These are phyloP conservation scores for Lippia alba DNA, from an alignment of 305 asterid species.

Conservation along the genomic window DNA sequence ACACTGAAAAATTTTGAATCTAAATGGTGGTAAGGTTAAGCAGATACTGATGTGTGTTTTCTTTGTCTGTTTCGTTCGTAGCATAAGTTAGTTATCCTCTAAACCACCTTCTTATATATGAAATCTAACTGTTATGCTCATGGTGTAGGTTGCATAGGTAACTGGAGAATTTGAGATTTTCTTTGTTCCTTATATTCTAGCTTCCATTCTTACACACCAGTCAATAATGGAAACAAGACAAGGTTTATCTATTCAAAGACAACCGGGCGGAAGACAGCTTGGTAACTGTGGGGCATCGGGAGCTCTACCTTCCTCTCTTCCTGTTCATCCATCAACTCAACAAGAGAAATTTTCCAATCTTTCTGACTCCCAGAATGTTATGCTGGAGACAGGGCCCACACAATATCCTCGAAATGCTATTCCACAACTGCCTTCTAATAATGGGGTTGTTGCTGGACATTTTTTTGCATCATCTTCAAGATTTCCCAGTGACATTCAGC, in stretches of 20 bases:
- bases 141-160: constrained; percentile 32
- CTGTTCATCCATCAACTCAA: constrained; percentile 53
- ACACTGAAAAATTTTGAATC: constrained; percentile 1
- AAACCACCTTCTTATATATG: background rate
- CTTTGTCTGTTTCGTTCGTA: too few species aligned
- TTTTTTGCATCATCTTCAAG: constrained; percentile 73
- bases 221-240: constrained; percentile 70
- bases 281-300: constrained; percentile 69
- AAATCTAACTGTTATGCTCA: constrained; percentile 10
- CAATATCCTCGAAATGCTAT: constrained; percentile 44
- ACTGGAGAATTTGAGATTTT: constrained; percentile 33
- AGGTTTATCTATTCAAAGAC: constrained; percentile 63
- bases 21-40: background rate
- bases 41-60: too few species aligned
- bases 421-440: constrained; percentile 58
- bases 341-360: constrained; percentile 52
- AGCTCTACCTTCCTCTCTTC: constrained; percentile 61
- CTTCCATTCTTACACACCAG: constrained; percentile 33
- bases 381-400: constrained; percentile 47
- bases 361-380: constrained; percentile 50
- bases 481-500: constrained; percentile 66
- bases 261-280: constrained; percentile 58
- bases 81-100: background rate
- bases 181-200: constrained; percentile 29
- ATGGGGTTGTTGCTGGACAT: constrained; percentile 63